Evolutionary conservation across 495 filamentous ascomycete species (phyloP), one percentile per base, ranked within the genome.

Genomic region (Parmelia sp.): DNA sequence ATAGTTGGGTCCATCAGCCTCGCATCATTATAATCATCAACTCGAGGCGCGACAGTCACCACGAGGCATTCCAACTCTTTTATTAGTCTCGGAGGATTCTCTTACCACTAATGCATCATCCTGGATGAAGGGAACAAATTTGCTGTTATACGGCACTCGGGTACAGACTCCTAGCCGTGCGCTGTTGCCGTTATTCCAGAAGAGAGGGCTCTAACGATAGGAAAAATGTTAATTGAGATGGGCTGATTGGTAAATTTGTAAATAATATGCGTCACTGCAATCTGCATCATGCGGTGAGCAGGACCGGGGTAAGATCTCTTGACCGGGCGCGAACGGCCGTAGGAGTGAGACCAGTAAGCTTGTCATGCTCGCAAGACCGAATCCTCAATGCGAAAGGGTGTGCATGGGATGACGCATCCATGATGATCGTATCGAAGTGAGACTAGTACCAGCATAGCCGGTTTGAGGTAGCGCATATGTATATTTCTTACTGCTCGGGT

Each of bases 251-350:
- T 31, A 53, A 53, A 3, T 31, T 53, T 31, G 27, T 4, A 31
- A 31, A 31, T 33, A 31, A 31, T 33, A 53, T 19, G 49, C 40
- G 56, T 55, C 49, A 57, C 51, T 45, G 27, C 25, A 53, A 53
- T 53, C 49, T 53, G 61, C 49, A 63, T 63, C 51, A 63, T 63
- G 61, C 61, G 61, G 61, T 63, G 40, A 63, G 51, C 51, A 57
- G 37, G 35, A 21, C 27, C 15, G 15, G 40, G 27, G 23, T 57
- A 25, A 56, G 36, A 63, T 53, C 25, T 57, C 27, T 62, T 62
- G 12, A 45, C 51, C 51, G 25, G 49, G 61, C 61, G 51, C 37
- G 51, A 63, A 63, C 37, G 61, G 61, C 37, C 37, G 53, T 63
- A 31, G 19, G 57, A 6, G 35, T 57, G 29, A 56, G 53, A 31